Evolutionary conservation across 2,329 filamentous ascomycete genomes (phyloP).

Genomic region (Cercospora sesami): DNA sequence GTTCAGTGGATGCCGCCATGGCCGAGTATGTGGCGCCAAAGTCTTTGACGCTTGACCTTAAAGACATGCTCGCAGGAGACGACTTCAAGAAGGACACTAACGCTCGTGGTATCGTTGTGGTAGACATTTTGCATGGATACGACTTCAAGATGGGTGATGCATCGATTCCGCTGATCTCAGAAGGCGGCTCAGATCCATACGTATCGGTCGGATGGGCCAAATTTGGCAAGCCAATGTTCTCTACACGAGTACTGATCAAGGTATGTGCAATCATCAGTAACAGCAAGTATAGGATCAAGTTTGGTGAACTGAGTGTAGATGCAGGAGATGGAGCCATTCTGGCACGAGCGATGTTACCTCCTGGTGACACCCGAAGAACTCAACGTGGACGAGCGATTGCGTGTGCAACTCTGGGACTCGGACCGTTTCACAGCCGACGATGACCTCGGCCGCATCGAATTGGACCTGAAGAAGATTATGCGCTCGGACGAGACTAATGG

Average conservation of each 20-base stretch:
- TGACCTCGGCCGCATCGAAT: constrained; percentile 70
- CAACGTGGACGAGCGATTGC: constrained; percentile 64
- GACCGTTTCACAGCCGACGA: constrained; percentile 72
- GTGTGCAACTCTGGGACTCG: constrained; percentile 73
- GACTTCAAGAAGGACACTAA: constrained; percentile 76
- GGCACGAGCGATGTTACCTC: constrained; percentile 70
- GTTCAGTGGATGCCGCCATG: constrained; percentile 70
- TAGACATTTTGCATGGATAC: constrained; percentile 65
- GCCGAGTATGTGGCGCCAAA: constrained; percentile 76
- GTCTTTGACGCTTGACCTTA: constrained; percentile 70
- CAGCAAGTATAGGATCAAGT: background rate
- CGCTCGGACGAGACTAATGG: constrained; percentile 59
- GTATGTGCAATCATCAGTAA: background rate
- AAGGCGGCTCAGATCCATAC: constrained; percentile 68
- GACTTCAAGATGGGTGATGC: constrained; percentile 72
- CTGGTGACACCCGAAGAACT: constrained; percentile 69
- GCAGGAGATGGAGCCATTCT: constrained; percentile 64
- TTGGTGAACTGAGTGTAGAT: background rate
- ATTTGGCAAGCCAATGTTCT: constrained; percentile 68
- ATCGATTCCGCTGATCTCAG: constrained; percentile 56
- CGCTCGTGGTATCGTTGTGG: constrained; percentile 63
- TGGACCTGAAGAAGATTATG: constrained; percentile 67
- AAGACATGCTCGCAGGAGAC: constrained; percentile 74
- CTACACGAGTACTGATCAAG: constrained; percentile 63
- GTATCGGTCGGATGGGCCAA: constrained; percentile 75